Conservation (phyloP, 2,329 filamentous ascomycete genomes). For the Paraconiothyrium sp. region DNA sequence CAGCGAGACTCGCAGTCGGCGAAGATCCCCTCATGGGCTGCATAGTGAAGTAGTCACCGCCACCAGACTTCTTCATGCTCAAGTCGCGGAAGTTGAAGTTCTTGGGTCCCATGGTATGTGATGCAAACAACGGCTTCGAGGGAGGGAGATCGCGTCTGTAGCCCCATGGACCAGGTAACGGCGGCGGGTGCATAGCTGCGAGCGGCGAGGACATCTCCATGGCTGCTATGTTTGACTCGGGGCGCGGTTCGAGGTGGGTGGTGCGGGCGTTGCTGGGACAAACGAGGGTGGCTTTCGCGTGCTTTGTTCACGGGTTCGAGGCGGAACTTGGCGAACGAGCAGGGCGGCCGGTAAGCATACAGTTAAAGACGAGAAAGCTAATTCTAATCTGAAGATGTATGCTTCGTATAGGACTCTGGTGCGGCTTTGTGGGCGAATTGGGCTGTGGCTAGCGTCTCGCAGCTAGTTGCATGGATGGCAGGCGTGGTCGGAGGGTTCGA, state of each 20-base stretch:
- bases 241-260: constrained; percentile 14
- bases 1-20: constrained; percentile 87
- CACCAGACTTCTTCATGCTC: constrained; percentile 73
- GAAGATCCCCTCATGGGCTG: constrained; percentile 85
- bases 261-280: constrained; percentile 24
- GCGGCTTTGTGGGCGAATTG: constrained; percentile 28
- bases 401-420: constrained; percentile 23
- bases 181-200: constrained; percentile 85
- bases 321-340: constrained; percentile 24
- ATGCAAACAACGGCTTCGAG: constrained; percentile 63
- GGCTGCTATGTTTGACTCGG: constrained; percentile 23
- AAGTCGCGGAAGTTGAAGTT: constrained; percentile 80
- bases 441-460: constrained; percentile 33
- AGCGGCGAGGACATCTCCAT: constrained; percentile 97
- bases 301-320: constrained; percentile 31
- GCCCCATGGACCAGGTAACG: constrained; percentile 71
- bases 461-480: constrained; percentile 35
- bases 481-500: constrained; percentile 30
- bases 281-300: constrained; percentile 26
- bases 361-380: constrained; percentile 47
- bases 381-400: constrained; percentile 54
- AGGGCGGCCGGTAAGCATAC: constrained; percentile 46
- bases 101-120: constrained; percentile 67
- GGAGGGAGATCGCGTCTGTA: constrained; percentile 64
- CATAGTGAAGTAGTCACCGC: constrained; percentile 82